These are phyloP conservation scores for Stylosanthes scabra DNA, from an alignment of 331 rosid genomes.

Conservation along the genomic window DNA sequence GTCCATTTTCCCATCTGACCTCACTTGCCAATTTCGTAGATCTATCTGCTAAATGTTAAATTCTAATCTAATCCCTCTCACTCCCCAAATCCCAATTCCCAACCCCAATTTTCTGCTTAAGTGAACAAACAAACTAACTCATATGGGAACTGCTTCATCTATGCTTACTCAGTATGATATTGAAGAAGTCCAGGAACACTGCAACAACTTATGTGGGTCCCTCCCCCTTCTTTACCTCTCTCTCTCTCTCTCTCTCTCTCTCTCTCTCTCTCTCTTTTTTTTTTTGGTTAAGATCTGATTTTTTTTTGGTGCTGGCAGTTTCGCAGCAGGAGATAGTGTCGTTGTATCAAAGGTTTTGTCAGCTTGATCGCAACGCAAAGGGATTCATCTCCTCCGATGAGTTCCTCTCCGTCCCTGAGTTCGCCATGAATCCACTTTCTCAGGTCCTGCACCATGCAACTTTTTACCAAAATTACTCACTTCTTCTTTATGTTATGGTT, in stretches of 20 bases:
- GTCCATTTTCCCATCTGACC: neutral
- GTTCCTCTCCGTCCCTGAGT: constrained; percentile 92
- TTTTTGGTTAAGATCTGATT: constrained; percentile 39
- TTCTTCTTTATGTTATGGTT: no score
- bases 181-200: constrained; percentile 87
- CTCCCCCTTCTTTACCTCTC: neutral
- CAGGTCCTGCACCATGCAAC: constrained; percentile 51
- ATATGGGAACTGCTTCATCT: constrained; percentile 84
- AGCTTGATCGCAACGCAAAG: constrained; percentile 90
- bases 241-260: no score
- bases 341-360: constrained; percentile 85
- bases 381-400: constrained; percentile 93
- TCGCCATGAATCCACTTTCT: constrained; percentile 93
- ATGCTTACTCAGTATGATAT: constrained; percentile 93
- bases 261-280: no score
- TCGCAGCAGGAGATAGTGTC: constrained; percentile 91
- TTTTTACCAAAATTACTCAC: no score
- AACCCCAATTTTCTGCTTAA: neutral
- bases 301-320: constrained; percentile 53
- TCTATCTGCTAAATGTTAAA: no score
- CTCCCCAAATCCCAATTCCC: neutral
- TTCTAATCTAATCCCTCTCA: neutral
- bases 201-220: constrained; percentile 67
- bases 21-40: neutral
- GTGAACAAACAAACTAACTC: no score